Conservation (phyloP, 805 yeast species). For the Martiniozyma abietophila region DNA sequence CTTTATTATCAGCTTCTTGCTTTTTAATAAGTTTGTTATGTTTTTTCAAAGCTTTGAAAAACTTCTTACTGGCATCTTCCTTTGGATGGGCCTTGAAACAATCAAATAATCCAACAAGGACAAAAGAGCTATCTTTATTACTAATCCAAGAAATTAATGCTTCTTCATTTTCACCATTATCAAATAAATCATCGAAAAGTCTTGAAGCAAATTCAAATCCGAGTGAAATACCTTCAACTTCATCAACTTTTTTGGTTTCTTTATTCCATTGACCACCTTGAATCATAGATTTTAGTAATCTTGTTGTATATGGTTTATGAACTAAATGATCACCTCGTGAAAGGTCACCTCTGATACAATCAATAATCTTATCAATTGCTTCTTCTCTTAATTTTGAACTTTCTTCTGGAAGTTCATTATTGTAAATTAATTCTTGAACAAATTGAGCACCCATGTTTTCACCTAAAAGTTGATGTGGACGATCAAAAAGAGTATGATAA, state of each 20-base stretch:
- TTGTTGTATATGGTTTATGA: conserved; percentile 61
- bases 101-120: conserved; percentile 73
- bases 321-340: conserved; percentile 58
- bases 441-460: conserved; percentile 81
- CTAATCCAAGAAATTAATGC: conserved; percentile 54
- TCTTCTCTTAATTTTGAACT: conserved; percentile 25
- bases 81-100: conserved; percentile 36
- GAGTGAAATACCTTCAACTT: conserved; percentile 33
- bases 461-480: conserved; percentile 43
- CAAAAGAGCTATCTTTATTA: conserved; percentile 64
- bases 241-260: conserved; percentile 43
- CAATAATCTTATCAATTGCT: conserved; percentile 49
- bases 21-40: conserved; percentile 35
- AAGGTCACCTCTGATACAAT: conserved; percentile 58
- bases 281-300: conserved; percentile 66
- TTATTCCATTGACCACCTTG: conserved; percentile 82
- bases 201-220: conserved; percentile 55
- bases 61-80: conserved; percentile 33
- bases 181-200: conserved; percentile 34
- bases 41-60: conserved; percentile 46
- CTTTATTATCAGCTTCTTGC: conserved; percentile 44
- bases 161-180: conserved; percentile 43
- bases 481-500: conserved; percentile 42
- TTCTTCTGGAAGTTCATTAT: conserved; percentile 29
- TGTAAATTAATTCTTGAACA: conserved; percentile 62